A percentile compares a stretch with the other conserved stretches of the same genome.
Conservation (phyloP, 495 filamentous ascomycete species). For the Hypoxylon cercidicola region DNA sequence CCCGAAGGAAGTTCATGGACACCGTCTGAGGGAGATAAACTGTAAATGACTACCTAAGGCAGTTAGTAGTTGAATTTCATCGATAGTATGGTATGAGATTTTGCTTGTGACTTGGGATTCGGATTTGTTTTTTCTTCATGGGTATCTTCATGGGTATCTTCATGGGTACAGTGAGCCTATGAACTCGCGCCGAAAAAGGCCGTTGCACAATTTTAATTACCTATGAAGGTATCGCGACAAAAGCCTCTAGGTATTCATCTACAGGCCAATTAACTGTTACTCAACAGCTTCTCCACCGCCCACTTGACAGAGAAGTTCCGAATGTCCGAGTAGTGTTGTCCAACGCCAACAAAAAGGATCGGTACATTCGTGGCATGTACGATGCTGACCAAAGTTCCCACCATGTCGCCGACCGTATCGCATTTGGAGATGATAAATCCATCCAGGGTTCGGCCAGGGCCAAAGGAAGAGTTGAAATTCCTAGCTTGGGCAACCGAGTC, state of each 20-base stretch:
- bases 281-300: conserved; percentile 81
- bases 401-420: conserved; percentile 99
- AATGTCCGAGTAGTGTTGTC: conserved; percentile 96
- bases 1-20: conserved; percentile 4
- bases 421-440: conserved; percentile 99
- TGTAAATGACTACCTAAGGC: conserved; percentile 1
- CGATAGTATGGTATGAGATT: background rate
- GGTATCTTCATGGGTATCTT: too few species aligned
- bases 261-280: conserved; percentile 46
- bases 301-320: conserved; percentile 92
- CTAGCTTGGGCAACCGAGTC: conserved; percentile 94
- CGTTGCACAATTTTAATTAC: too few species aligned
- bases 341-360: conserved; percentile 91
- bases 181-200: too few species aligned
- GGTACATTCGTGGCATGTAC: conserved; percentile 97
- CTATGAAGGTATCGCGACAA: too few species aligned
- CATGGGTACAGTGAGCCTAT: too few species aligned
- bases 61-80: background rate
- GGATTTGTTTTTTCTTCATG: background rate
- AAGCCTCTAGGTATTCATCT: conserved; percentile 3
- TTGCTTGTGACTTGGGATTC: background rate
- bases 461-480: conserved; percentile 95
- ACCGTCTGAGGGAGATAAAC: background rate
- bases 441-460: conserved; percentile 79
- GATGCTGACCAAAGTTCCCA: conserved; percentile 95